Conservation (phyloP, 2,329 filamentous ascomycete genomes). For the Pseudogymnoascus sp. region DNA sequence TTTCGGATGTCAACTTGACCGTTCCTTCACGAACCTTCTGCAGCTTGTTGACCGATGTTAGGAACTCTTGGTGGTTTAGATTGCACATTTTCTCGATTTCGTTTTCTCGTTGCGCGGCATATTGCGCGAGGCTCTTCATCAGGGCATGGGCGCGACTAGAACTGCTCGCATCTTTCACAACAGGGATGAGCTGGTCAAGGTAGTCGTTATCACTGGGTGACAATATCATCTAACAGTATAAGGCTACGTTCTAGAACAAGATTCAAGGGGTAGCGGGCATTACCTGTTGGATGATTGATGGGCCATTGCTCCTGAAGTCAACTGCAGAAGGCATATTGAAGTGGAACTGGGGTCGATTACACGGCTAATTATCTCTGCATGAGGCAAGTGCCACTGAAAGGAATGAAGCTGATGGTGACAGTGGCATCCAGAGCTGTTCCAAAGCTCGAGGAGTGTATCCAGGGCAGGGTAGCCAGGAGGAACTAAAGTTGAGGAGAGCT, state of each 20-base stretch:
- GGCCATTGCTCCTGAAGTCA: constrained; percentile 8
- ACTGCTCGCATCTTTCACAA: constrained; percentile 81
- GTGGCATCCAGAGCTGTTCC: background rate
- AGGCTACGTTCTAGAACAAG: background rate
- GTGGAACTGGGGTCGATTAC: background rate
- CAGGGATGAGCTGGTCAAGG: constrained; percentile 89
- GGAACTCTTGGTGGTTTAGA: constrained; percentile 94
- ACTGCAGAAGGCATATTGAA: constrained; percentile 16
- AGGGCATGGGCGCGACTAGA: constrained; percentile 67
- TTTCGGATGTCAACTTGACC: constrained; percentile 80
- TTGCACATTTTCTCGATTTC: constrained; percentile 94
- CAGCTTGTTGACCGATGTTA: constrained; percentile 88
- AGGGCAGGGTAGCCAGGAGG: background rate
- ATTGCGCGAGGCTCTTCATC: constrained; percentile 70
- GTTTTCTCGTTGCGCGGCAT: constrained; percentile 77
- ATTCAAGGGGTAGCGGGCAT: background rate
- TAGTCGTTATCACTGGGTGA: constrained; percentile 90
- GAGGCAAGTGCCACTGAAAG: background rate
- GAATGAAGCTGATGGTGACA: background rate
- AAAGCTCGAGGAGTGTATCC: background rate
- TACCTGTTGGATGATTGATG: constrained; percentile 25
- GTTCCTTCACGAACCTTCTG: constrained; percentile 87
- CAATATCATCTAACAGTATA: constrained; percentile 67
- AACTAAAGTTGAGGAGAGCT: background rate
- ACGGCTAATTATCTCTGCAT: background rate